phyloP scores from a whole-genome alignment of 768 basidiomycete species.

The Boletus sp. region DNA sequence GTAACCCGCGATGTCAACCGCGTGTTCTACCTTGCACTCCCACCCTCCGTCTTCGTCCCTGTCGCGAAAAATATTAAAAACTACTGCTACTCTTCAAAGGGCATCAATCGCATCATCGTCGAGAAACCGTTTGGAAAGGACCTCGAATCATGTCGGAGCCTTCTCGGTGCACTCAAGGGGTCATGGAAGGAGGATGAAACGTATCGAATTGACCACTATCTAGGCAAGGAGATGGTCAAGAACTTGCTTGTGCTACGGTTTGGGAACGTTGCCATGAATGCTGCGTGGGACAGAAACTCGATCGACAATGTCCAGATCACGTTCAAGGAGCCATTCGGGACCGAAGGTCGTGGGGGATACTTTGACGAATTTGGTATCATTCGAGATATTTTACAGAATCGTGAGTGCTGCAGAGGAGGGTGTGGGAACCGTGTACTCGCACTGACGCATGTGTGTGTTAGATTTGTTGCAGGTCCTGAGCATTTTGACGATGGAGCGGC shows the following conservation, averaged over 20 bases:
- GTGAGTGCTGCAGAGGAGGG: slow-evolving; percentile 49
- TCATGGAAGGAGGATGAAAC: slow-evolving; percentile 97
- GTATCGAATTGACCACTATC: slow-evolving; percentile 98
- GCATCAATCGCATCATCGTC: slow-evolving; percentile 89
- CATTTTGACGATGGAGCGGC: slow-evolving; percentile 95
- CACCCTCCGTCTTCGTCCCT: slow-evolving; percentile 92
- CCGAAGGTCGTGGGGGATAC: slow-evolving; percentile 99
- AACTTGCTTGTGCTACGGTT: slow-evolving; percentile 95
- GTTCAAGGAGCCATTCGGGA: slow-evolving; percentile 99
- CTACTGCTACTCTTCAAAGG: slow-evolving; percentile 69
- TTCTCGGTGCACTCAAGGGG: slow-evolving; percentile 74
- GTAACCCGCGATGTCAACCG: slow-evolving; percentile 66
- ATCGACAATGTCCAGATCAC: slow-evolving; percentile 98
- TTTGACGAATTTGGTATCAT: slow-evolving; percentile 99
- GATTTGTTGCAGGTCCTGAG: slow-evolving; percentile 94
- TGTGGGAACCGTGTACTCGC: slow-evolving; percentile 4
- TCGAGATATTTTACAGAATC: slow-evolving; percentile 96
- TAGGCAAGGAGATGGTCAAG: slow-evolving; percentile 99
- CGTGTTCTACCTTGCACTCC: slow-evolving; percentile 95
- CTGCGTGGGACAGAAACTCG: slow-evolving; percentile 93
- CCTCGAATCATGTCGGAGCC: slow-evolving; percentile 73
- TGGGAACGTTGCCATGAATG: slow-evolving; percentile 86
- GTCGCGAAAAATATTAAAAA: slow-evolving; percentile 82
- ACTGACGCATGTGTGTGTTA: slow-evolving; percentile 34
- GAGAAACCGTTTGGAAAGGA: slow-evolving; percentile 99